These are phyloP conservation scores for Penicillium ucsense DNA, from an alignment of 495 filamentous ascomycete genomes.

Conservation along the genomic window DNA sequence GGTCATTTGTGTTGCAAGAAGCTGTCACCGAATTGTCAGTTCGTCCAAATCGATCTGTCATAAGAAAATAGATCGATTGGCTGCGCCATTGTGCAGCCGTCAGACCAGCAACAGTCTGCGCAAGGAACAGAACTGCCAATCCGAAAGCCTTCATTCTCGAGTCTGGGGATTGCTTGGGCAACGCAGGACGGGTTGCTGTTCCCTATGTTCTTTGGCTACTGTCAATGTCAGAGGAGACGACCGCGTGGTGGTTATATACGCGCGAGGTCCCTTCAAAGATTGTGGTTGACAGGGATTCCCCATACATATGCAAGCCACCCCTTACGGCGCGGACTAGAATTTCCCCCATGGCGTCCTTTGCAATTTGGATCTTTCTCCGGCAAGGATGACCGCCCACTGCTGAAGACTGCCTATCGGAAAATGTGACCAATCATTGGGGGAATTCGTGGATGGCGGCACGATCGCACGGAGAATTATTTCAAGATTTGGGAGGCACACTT, in stretches of 20 bases:
- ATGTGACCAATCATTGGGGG: background rate
- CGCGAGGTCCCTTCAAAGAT: too few relatives aligned
- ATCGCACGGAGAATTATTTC: background rate
- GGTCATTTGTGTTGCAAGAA: slow-evolving; percentile 35
- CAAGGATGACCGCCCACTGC: background rate
- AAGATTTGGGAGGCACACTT: background rate
- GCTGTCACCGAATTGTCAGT: slow-evolving; percentile 53
- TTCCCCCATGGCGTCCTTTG: too few relatives aligned
- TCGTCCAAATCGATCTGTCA: slow-evolving; percentile 68
- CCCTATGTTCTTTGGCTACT: too few relatives aligned
- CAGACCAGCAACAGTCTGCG: slow-evolving; percentile 14
- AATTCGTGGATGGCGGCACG: background rate
- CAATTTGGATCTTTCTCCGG: too few relatives aligned
- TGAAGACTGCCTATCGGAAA: background rate
- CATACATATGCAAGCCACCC: too few relatives aligned
- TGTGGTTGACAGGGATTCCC: too few relatives aligned
- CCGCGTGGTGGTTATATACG: too few relatives aligned
- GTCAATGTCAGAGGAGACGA: too few relatives aligned
- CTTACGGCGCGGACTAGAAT: too few relatives aligned
- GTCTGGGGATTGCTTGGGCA: too few relatives aligned
- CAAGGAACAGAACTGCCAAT: slow-evolving; percentile 1
- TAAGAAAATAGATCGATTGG: slow-evolving; percentile 61
- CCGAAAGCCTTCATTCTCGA: too few relatives aligned
- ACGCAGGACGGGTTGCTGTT: too few relatives aligned
- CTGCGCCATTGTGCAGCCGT: slow-evolving; percentile 47